A percentile compares a stretch with the other conserved stretches of the same genome.
These are phyloP conservation scores for Taphrina pruni DNA, from an alignment of 1,139 yeast species.

Conservation along the genomic window DNA sequence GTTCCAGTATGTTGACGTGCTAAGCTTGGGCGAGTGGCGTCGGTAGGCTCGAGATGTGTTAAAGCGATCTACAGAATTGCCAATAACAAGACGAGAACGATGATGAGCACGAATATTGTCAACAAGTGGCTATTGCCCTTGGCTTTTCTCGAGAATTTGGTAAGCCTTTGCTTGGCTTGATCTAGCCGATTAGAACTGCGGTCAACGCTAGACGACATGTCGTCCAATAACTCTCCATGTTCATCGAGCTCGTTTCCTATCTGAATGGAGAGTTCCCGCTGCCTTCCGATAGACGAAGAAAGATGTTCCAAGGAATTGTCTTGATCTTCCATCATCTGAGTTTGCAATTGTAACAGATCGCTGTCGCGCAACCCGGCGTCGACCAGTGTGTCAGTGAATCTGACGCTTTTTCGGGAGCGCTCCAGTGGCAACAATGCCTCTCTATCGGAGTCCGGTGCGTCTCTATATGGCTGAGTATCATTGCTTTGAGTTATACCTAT, in stretches of 20 bases:
- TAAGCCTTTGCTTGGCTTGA: slow-evolving; percentile 63
- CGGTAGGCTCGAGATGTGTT: no score
- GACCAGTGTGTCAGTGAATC: slow-evolving; percentile 59
- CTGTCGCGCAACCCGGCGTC: slow-evolving; percentile 47
- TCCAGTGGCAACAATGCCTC: slow-evolving; percentile 8
- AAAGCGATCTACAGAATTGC: not conserved
- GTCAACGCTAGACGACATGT: slow-evolving; percentile 72
- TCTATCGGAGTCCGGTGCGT: not conserved
- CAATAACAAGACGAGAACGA: slow-evolving; percentile 23
- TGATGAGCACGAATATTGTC: slow-evolving; percentile 25
- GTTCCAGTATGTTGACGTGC: no score
- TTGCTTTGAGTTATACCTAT: not conserved
- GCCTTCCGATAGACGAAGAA: slow-evolving; percentile 67
- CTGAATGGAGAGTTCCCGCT: slow-evolving; percentile 66
- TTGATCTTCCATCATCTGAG: slow-evolving; percentile 64
- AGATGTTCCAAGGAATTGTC: slow-evolving; percentile 66
- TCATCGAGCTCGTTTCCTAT: slow-evolving; percentile 72
- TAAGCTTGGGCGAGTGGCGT: no score
- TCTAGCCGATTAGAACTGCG: slow-evolving; percentile 60
- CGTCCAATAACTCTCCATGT: slow-evolving; percentile 71
- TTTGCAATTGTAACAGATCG: slow-evolving; percentile 66
- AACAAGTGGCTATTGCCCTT: slow-evolving; percentile 57
- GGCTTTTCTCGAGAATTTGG: slow-evolving; percentile 62
- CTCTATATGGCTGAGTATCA: slow-evolving; percentile 2
- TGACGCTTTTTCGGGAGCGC: slow-evolving; percentile 56